Evolutionary conservation across 2,329 filamentous ascomycete genomes (phyloP).

Genomic region (Ophiostoma sp.): DNA sequence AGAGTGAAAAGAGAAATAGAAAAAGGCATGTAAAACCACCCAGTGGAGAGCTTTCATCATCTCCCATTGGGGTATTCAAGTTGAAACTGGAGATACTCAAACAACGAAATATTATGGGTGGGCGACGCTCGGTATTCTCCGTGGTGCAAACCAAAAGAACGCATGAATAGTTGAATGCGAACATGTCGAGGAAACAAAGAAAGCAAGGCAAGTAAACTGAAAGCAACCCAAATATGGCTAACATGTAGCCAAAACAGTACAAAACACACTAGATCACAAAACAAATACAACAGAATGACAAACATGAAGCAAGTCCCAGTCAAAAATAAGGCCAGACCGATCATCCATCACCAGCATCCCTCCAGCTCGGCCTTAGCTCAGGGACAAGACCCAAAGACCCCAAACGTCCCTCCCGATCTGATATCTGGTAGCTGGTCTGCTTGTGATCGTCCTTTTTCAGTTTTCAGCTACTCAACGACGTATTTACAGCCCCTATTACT

Average conservation of each 20-base stretch:
- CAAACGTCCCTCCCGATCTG: not conserved
- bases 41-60: not conserved
- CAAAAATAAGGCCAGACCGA: not conserved
- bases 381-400: not conserved
- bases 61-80: not conserved
- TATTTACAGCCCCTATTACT: constrained; percentile 2
- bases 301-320: not conserved
- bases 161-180: not conserved
- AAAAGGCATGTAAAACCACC: not conserved
- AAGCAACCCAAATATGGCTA: too few relatives aligned
- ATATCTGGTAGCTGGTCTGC: constrained; percentile 5
- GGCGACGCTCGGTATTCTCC: not conserved
- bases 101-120: not conserved
- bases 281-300: not conserved
- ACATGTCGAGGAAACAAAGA: not conserved
- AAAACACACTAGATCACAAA: not conserved
- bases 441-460: not conserved
- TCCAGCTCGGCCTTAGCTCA: constrained; percentile 5
- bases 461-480: not conserved
- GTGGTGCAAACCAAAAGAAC: not conserved
- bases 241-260: too few relatives aligned
- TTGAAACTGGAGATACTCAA: constrained; percentile 1
- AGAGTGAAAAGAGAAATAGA: not conserved
- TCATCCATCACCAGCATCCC: not conserved
- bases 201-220: not conserved